Evolutionary conservation across 1,139 yeast species (phyloP), one percentile per base, ranked within the genome.

Genomic region (Kodamaea derodonti): DNA sequence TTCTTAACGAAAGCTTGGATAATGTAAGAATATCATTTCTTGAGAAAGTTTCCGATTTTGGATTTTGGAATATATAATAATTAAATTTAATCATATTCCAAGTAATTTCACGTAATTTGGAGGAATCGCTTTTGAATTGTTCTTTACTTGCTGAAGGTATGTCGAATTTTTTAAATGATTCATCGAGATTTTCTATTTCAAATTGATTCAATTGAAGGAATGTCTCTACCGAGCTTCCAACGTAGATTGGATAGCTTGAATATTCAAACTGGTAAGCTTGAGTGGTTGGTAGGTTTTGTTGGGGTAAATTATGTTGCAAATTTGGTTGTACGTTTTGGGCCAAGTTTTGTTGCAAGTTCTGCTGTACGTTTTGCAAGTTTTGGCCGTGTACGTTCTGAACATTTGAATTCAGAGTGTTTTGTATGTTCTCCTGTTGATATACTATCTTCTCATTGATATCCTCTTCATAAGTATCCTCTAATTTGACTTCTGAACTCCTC

Each of bases 61-160:
- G 13, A 10, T 42, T 34, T 33, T 37, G 42, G 5, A 46, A 36
- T 20, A 37, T 27, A n/a, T 24, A 29, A 40, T 58, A 52, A 29
- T 62, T 59, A 11, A 53, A 37, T 39, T 56, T 58, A 14, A 65
- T 56, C 15, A 63, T 41, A 27, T 52, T 48, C 70, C 71, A 66
- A 9, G 63, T 38, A 10, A 49, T 37, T 16, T 55, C 56, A 27
- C 71, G 50, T 16, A 65, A 43, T 39, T 59, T 60, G 20, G 42
- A 43, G 2, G 69, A 49, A 35, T 62, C 68, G 45, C 41, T 43
- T 37, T 32, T 39, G 22, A 29, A 31, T 9, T 25, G 28, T 4
- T 25, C 28, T 14, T 25, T 12, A 17, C 35, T 35, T 34, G 41
- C 41, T 4, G 29, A n/a, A 10, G 48, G 44, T 29, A 50, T 48